These are phyloP conservation scores for Coccomyxa subellipsoidea DNA, from an alignment of 163 green algal genomes.

Conservation along the genomic window DNA sequence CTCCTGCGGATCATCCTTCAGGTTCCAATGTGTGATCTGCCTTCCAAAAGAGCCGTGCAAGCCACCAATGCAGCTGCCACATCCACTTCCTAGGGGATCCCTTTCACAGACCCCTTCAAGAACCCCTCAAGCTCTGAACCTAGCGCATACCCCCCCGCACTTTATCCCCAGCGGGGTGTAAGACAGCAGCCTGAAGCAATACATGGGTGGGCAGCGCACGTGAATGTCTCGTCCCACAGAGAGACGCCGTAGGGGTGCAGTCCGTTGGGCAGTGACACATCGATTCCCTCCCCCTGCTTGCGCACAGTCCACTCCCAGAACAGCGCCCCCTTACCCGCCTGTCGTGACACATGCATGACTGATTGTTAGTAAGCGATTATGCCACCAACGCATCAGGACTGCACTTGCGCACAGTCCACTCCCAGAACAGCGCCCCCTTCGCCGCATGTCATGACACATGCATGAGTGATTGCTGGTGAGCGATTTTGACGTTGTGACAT, in stretches of 20 bases:
- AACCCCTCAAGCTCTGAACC: neutral
- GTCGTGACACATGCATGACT: too few species aligned
- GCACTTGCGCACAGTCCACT: neutral
- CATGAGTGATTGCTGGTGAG: too few species aligned
- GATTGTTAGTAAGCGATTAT: too few species aligned
- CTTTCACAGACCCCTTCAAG: neutral
- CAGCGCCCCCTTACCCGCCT: neutral
- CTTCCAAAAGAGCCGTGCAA: too few species aligned
- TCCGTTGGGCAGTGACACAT: neutral
- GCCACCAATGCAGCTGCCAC: too few species aligned
- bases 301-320: conserved; percentile 14
- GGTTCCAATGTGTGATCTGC: too few species aligned
- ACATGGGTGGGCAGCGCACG: neutral
- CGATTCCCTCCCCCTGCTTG: neutral
- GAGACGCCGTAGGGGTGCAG: neutral
- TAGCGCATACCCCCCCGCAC: neutral
- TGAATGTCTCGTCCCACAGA: neutral
- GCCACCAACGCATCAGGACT: too few species aligned
- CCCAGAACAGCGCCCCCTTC: conserved; percentile 2
- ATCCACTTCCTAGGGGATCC: too few species aligned
- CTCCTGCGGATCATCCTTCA: too few species aligned
- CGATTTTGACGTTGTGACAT: too few species aligned
- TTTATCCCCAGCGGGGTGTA: neutral
- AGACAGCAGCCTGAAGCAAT: neutral
- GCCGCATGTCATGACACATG: too few species aligned